These are phyloP conservation scores for Chrysoporthe deuterocubensis DNA, from an alignment of 2,329 filamentous ascomycete species.

Conservation along the genomic window DNA sequence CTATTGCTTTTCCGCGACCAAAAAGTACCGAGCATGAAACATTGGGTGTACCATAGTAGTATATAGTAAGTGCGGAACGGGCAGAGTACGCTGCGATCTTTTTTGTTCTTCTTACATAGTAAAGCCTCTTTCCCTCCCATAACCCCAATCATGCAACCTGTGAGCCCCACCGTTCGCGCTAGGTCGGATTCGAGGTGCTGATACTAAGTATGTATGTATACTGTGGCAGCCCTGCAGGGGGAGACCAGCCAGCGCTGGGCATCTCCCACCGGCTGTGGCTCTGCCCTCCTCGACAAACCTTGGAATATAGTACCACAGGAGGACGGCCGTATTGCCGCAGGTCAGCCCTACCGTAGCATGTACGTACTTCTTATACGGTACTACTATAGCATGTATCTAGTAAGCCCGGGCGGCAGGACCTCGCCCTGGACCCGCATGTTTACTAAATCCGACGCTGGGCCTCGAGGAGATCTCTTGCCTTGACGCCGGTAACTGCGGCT, in stretches of 20 bases:
- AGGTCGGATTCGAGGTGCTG: not conserved
- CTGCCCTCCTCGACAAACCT: no score
- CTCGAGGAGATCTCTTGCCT: not conserved
- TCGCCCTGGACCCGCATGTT: no score
- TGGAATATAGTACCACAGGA: no score
- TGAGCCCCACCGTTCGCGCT: slow-evolving; percentile 7
- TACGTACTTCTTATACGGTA: no score
- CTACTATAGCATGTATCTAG: no score
- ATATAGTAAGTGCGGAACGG: not conserved
- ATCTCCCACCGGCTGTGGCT: not conserved
- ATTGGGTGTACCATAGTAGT: not conserved
- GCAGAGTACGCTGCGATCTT: not conserved
- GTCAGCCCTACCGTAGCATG: not conserved
- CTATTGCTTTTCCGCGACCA: not conserved
- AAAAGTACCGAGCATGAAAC: not conserved
- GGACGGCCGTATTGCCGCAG: not conserved
- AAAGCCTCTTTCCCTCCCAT: not conserved
- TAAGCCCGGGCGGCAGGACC: no score
- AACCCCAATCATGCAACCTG: not conserved
- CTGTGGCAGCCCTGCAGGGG: not conserved
- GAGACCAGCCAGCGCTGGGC: no score
- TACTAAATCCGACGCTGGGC: no score
- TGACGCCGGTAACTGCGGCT: not conserved
- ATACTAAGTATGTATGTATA: no score
- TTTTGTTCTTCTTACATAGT: no score